Base-by-base conservation (phyloP, 1,139 yeast genomes). In the Candida pseudoviswanathii region DNA sequence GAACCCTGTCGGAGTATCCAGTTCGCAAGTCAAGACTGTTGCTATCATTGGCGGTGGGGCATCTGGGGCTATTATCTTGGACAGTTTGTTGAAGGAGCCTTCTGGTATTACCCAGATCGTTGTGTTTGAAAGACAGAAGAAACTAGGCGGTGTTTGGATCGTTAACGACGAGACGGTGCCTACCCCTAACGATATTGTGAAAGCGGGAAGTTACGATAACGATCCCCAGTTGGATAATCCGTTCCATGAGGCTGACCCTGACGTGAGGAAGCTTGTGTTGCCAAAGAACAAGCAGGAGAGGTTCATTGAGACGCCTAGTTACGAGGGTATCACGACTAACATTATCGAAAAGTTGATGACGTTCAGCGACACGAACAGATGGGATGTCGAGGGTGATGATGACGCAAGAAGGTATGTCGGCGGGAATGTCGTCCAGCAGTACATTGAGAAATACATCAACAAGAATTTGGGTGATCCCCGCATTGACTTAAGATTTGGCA, bases 41-140 rank as follows among this genome's bases (percentile, higher is more conserved):
- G 83, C 81, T 7, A 67, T 79, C 33, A 75, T 79, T 21, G 83
- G 84, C 0, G 82, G 80, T 22, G 84, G 84, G 1, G 82, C 83
- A 3, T 73, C 80, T 1, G 82, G 82, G 3, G 77, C 80, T 8
- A 67, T 77, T 33, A 64, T 71, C 0, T 61, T 77, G 10, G 80
- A 77, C 49, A 55, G 71, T 3, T 56, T 78, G 5, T 54, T 73
- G 2, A 63, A 70, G 43, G 77, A 77, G 45, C 54, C 55, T 2
- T 46, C 54, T 2, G 49, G 50, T 11, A 57, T 66, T 41, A 50
- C 50, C 11, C 49, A 54, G 9, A 59, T 70, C 26, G 66, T 66
- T 2, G 43, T 70, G 1, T 68, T 60, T 52, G 75, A 70, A 46
- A 57, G 75, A 50, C 60, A 71, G 48, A 48, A 51, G 16, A 53